Evolutionary conservation across 2,329 filamentous ascomycete species (phyloP).

Genomic region (Claviceps maximensis): DNA sequence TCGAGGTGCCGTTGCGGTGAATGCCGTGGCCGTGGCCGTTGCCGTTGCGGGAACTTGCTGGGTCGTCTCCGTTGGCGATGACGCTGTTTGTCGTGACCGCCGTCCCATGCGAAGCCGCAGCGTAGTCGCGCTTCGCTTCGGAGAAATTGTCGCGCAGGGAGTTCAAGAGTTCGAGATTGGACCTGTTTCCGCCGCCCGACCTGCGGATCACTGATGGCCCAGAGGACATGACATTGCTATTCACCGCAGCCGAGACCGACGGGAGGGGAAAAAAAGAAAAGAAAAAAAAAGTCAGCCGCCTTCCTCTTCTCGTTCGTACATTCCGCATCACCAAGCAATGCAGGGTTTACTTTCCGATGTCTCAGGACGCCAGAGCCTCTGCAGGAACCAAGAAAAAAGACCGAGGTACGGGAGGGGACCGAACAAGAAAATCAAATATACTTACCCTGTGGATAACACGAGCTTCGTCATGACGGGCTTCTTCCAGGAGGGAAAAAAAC

Average conservation of each 20-base stretch:
- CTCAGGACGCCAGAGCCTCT: not conserved
- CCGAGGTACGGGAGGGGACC: not conserved
- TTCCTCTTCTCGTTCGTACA: not conserved
- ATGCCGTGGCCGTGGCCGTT: constrained; percentile 15
- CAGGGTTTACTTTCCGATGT: not conserved
- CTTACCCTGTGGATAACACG: constrained; percentile 75
- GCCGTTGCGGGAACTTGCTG: constrained; percentile 9
- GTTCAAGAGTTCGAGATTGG: constrained; percentile 85
- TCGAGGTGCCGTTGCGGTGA: constrained; percentile 15
- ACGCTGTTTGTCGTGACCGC: constrained; percentile 15
- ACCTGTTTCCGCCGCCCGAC: constrained; percentile 57
- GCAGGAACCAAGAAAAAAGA: not conserved
- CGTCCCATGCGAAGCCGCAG: constrained; percentile 12
- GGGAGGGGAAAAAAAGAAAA: not conserved
- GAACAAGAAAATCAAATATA: constrained; percentile 7
- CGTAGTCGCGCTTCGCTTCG: constrained; percentile 54
- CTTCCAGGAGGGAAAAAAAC: not conserved
- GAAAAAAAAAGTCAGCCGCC: not conserved
- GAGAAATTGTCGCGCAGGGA: constrained; percentile 75
- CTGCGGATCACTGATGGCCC: constrained; percentile 76
- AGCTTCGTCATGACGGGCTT: constrained; percentile 53
- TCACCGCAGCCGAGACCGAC: not conserved
- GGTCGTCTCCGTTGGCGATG: constrained; percentile 15
- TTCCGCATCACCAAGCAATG: not conserved
- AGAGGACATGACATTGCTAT: constrained; percentile 69